These are phyloP conservation scores for Crucibulum laeve DNA, from an alignment of 768 basidiomycete species.

Conservation along the genomic window DNA sequence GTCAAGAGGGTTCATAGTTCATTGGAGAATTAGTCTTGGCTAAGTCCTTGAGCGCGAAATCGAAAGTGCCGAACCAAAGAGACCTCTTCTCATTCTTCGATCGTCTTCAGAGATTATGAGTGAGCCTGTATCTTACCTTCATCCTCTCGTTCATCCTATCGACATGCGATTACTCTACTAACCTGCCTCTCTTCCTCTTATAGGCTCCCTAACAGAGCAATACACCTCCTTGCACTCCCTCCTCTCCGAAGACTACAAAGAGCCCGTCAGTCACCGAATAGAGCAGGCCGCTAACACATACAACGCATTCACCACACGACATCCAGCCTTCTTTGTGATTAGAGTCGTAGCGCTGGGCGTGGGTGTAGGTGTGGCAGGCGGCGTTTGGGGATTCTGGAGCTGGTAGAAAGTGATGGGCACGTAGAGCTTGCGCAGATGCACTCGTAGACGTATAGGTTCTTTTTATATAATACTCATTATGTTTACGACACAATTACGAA, in stretches of 20 bases:
- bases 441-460: too few species aligned
- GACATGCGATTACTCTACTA: not conserved
- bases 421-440: too few species aligned
- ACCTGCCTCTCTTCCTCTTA: not conserved
- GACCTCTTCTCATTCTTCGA: too few species aligned
- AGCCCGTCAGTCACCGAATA: slow-evolving; percentile 30
- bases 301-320: slow-evolving; percentile 33
- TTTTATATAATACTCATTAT: too few species aligned
- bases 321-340: slow-evolving; percentile 26
- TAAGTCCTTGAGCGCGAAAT: too few species aligned
- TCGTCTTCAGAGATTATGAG: too few species aligned
- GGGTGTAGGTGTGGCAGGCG: slow-evolving; percentile 24
- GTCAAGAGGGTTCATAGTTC: too few species aligned
- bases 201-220: slow-evolving; percentile 25
- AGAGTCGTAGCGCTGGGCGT: slow-evolving; percentile 24
- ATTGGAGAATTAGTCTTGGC: too few species aligned
- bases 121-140: not conserved
- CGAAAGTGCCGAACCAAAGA: too few species aligned
- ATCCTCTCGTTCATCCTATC: not conserved
- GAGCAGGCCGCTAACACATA: slow-evolving; percentile 29
- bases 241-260: slow-evolving; percentile 30
- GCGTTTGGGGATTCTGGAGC: slow-evolving; percentile 24
- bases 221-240: slow-evolving; percentile 25
- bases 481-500: too few species aligned
- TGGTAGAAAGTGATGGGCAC: too few species aligned